These are phyloP conservation scores for Steccherinum ochraceum DNA, from an alignment of 768 basidiomycete species.

Conservation along the genomic window DNA sequence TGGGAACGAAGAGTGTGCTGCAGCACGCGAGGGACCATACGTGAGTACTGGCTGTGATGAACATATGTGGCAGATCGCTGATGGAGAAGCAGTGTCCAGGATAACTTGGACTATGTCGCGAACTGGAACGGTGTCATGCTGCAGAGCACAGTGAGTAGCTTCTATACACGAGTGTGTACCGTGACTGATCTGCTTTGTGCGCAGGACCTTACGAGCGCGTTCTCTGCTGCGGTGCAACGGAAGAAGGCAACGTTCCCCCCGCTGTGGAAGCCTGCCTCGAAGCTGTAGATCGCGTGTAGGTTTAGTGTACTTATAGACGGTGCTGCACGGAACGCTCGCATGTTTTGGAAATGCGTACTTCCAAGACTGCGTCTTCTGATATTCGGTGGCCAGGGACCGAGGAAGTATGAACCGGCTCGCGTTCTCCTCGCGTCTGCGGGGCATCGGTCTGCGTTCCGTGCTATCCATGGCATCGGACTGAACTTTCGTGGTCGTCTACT, in stretches of 20 bases:
- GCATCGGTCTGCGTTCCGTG: too few species aligned
- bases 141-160: constrained; percentile 36
- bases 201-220: neutral
- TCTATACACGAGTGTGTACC: too few species aligned
- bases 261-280: neutral
- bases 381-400: neutral
- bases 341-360: too few species aligned
- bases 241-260: neutral
- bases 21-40: constrained; percentile 75
- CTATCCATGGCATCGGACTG: neutral
- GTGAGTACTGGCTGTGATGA: constrained; percentile 31
- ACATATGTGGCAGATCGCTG: neutral
- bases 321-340: too few species aligned
- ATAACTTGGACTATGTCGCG: constrained; percentile 52
- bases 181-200: too few species aligned
- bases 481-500: neutral
- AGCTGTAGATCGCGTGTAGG: neutral
- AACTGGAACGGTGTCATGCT: constrained; percentile 51
- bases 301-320: too few species aligned
- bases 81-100: constrained; percentile 23
- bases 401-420: too few species aligned
- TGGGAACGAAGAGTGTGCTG: constrained; percentile 72
- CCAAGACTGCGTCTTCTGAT: neutral
- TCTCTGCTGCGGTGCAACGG: neutral
- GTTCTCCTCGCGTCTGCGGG: too few species aligned